Conservation (phyloP, 2,329 filamentous ascomycete genomes). For the Fusarium incarnatum region DNA sequence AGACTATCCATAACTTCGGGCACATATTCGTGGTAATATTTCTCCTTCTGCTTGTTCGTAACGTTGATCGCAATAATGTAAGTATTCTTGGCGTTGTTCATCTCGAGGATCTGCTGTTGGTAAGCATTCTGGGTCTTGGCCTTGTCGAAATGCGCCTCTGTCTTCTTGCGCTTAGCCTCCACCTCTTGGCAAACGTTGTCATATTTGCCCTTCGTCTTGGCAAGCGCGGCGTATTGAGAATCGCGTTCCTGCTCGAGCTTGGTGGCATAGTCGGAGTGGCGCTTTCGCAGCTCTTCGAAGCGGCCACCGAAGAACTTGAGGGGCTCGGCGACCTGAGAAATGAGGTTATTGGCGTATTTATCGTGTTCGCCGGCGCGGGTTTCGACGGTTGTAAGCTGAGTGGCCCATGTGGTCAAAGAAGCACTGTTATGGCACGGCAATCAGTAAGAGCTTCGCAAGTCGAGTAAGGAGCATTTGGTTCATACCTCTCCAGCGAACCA, state of each 20-base stretch:
- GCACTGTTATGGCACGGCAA: constrained; percentile 66
- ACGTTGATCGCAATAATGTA: constrained; percentile 97
- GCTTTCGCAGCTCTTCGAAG: constrained; percentile 93
- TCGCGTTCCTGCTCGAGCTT: constrained; percentile 94
- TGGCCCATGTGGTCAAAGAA: constrained; percentile 96
- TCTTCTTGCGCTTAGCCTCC: constrained; percentile 93
- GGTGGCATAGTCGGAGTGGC: constrained; percentile 86
- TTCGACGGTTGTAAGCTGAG: constrained; percentile 91
- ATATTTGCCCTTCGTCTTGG: constrained; percentile 93
- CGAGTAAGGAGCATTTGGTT: neutral
- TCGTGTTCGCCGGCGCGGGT: constrained; percentile 90
- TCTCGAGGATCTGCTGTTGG: constrained; percentile 91
- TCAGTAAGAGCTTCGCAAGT: constrained; percentile 38
- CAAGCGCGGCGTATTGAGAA: constrained; percentile 82
- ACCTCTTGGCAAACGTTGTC: constrained; percentile 94
- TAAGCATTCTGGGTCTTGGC: constrained; percentile 90
- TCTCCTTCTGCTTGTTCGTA: constrained; percentile 97
- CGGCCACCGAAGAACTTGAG: constrained; percentile 78
- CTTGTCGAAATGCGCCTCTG: constrained; percentile 94
- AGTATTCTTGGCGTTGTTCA: constrained; percentile 99
- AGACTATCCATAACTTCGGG: constrained; percentile 93
- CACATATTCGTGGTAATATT: constrained; percentile 96
- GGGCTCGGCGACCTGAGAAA: constrained; percentile 86
- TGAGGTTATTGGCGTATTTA: constrained; percentile 80
- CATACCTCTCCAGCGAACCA: constrained; percentile 88